phyloP scores from a whole-genome alignment of 257 asterid genomes.

The Rauvolfia tetraphylla region DNA sequence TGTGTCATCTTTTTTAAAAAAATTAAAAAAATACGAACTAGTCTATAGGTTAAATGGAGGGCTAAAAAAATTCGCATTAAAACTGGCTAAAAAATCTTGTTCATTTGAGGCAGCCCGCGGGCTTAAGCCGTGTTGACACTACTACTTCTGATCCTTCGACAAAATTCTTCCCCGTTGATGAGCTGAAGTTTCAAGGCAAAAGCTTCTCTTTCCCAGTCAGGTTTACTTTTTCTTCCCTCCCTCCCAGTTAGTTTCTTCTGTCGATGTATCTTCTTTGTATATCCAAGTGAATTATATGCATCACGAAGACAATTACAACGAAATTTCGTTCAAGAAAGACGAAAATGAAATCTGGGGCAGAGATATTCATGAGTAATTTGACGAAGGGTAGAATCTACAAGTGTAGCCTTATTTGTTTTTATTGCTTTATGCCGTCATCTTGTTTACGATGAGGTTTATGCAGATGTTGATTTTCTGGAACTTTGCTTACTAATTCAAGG shows the following conservation, averaged over 20 bases:
- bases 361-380: no score
- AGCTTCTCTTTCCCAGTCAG: neutral
- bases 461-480: neutral
- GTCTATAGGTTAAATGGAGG: no score
- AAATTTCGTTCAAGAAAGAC: neutral
- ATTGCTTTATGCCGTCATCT: neutral
- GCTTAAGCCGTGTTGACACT: no score
- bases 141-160: no score
- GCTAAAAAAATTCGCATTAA: no score
- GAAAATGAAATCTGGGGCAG: neutral
- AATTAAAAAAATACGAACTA: no score
- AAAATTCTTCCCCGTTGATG: neutral
- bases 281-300: neutral
- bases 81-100: no score
- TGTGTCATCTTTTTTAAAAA: no score
- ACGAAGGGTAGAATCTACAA: no score
- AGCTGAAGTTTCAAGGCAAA: neutral
- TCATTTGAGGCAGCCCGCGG: no score
- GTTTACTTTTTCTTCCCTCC: neutral
- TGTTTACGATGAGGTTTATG: no score
- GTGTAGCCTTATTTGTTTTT: neutral
- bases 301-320: no score
- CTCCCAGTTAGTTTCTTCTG: neutral
- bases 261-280: neutral
- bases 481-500: neutral